Base-by-base conservation (phyloP, 345 rosid genomes). In the Chamaenerion angustifolium region DNA sequence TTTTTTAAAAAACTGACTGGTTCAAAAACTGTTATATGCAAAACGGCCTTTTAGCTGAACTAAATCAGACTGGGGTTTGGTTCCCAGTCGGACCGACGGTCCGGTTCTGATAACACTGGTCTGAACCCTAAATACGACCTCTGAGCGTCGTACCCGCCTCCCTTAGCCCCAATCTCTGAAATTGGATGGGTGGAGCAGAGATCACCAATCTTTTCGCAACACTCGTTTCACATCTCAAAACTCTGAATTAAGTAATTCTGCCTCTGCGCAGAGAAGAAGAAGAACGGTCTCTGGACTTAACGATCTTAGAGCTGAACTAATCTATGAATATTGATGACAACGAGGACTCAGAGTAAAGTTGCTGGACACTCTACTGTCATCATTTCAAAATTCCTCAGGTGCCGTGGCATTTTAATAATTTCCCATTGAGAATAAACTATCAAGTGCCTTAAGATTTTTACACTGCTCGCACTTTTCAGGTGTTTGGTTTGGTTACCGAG, bases 381-480 rank as follows among this genome's bases (percentile, higher is more conserved):
- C 54, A 68, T 81, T 79, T 83, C 76, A 75, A 63, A 48, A 73
- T 83, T 12, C 76, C 88, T 43, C 74, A 77, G 82, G 96, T 81
- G 40, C 42, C 56, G 48, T 6, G 12, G 18, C 6, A 9, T 45
- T 57, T 17, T 46, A 10, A 16, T 9, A 11, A 17, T 46, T 16
- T 12, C 12, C 11, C 44, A 1, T 1, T 45, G 62, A 16, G 10
- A 40, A 35, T 14, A n/a, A n/a, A n/a, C n/a, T n/a, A n/a, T 11
- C 43, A 19, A 45, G 23, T 8, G 6, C 9, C 14, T 12, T 15
- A 18, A 42, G 35, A 13, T 17, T 12, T 13, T 45, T 47, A 41
- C 16, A 21, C 35, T n/a, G n/a, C n/a, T 12, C 35, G 25, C 23
- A n/a, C 31, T 41, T 14, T 53, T 49, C 52, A 83, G 94, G 94